Evolutionary conservation across 768 basidiomycete species (phyloP).

Genomic region (Chiua virens): DNA sequence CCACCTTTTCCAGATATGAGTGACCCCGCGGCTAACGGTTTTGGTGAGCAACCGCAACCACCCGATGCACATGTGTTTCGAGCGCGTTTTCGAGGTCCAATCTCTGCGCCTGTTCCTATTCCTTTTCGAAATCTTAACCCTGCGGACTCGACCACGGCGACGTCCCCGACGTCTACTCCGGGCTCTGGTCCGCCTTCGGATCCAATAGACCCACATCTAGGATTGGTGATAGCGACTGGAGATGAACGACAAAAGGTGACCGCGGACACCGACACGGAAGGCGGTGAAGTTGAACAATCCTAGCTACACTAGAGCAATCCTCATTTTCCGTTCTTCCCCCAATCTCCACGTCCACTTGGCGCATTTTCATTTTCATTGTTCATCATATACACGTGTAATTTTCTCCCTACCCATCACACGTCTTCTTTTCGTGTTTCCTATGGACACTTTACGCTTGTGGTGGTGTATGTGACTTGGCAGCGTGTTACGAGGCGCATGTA

Average conservation of each 20-base stretch:
- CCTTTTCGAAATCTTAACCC: conserved; percentile 49
- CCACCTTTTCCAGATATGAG: conserved; percentile 33
- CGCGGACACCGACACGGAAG: conserved; percentile 28
- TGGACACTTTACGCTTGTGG: not conserved
- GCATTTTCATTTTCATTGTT: too few relatives aligned
- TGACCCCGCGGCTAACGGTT: conserved; percentile 30
- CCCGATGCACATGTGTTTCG: conserved; percentile 55
- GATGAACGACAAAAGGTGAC: conserved; percentile 27
- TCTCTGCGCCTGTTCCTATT: conserved; percentile 48
- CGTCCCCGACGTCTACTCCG: conserved; percentile 35
- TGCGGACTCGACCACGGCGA: conserved; percentile 29
- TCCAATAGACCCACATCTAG: conserved; percentile 33
- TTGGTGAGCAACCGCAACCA: conserved; percentile 31
- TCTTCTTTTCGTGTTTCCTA: not conserved
- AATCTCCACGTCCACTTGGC: not conserved
- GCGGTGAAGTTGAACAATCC: conserved; percentile 15
- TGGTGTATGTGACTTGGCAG: too few relatives aligned
- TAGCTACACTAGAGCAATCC: conserved; percentile 1
- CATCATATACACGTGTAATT: conserved; percentile 14
- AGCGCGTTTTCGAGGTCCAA: conserved; percentile 61
- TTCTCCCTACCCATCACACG: not conserved
- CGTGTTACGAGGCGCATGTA: too few relatives aligned
- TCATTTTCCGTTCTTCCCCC: not conserved
- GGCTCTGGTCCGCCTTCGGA: conserved; percentile 34
- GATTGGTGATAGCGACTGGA: conserved; percentile 21